Evolutionary conservation across 164 flowering plant species (phyloP).

Genomic region (Piper betle): DNA sequence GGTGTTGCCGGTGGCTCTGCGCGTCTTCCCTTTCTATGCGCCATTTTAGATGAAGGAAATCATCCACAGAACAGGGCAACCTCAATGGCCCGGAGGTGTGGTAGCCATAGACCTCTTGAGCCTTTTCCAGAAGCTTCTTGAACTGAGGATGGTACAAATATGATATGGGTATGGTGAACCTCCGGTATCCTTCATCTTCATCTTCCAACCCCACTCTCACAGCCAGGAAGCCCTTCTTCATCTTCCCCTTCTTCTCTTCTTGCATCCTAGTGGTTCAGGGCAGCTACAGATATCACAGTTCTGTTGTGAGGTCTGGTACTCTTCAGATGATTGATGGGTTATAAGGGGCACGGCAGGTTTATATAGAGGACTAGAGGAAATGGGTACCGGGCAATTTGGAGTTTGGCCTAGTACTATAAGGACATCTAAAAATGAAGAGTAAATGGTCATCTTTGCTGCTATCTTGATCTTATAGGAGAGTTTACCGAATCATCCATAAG

Average conservation of each 20-base stretch:
- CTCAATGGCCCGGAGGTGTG: constrained; percentile 35
- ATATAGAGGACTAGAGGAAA: too few species aligned
- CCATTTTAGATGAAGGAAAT: constrained; percentile 47
- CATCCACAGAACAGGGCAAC: constrained; percentile 53
- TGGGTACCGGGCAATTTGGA: too few species aligned
- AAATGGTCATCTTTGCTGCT: too few species aligned
- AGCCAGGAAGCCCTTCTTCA: constrained; percentile 40
- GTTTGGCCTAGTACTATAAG: too few species aligned
- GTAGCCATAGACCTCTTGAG: constrained; percentile 49
- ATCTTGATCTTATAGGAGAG: not conserved
- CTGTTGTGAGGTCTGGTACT: too few species aligned
- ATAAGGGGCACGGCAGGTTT: too few species aligned
- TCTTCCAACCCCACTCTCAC: constrained; percentile 31
- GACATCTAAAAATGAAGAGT: too few species aligned
- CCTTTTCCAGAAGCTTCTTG: constrained; percentile 35
- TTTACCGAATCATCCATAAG: not conserved
- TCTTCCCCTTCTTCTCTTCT: constrained; percentile 26
- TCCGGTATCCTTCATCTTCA: constrained; percentile 22
- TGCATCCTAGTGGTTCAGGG: constrained; percentile 3
- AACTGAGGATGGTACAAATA: constrained; percentile 47
- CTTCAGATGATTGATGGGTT: too few species aligned
- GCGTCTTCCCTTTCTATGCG: constrained; percentile 27
- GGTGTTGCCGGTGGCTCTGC: constrained; percentile 1
- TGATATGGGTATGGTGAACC: constrained; percentile 51
- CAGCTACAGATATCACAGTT: not conserved